These are phyloP conservation scores for Davidsoniella eucalypti DNA, from an alignment of 2,329 filamentous ascomycete genomes.

Conservation along the genomic window DNA sequence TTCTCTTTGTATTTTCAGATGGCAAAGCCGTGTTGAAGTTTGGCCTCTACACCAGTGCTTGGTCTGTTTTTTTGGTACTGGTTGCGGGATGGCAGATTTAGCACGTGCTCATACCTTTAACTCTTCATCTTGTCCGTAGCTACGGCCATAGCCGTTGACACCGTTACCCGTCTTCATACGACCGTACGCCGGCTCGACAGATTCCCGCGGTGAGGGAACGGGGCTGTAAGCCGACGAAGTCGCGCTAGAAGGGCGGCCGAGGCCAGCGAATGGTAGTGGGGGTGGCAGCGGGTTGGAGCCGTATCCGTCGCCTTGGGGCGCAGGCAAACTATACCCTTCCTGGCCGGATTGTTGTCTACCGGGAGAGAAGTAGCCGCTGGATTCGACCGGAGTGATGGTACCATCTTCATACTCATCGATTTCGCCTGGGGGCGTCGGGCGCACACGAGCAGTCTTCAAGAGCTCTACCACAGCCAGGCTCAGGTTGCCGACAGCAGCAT, in stretches of 20 bases:
- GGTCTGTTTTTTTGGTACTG: not conserved
- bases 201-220: slow-evolving; percentile 49
- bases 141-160: slow-evolving; percentile 8
- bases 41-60: no score
- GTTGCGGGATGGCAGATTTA: no score
- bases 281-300: slow-evolving; percentile 23
- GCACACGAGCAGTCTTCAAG: slow-evolving; percentile 68
- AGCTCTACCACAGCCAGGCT: slow-evolving; percentile 76
- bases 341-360: slow-evolving; percentile 20
- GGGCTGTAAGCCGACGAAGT: slow-evolving; percentile 64
- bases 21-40: not conserved
- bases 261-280: slow-evolving; percentile 40
- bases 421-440: slow-evolving; percentile 56
- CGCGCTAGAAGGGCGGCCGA: slow-evolving; percentile 42
- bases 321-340: slow-evolving; percentile 8
- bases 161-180: slow-evolving; percentile 8
- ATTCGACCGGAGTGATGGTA: slow-evolving; percentile 47
- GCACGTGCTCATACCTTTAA: slow-evolving; percentile 11
- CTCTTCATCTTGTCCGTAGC: slow-evolving; percentile 11
- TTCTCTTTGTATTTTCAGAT: not conserved
- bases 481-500: slow-evolving; percentile 83
- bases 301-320: slow-evolving; percentile 3
- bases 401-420: slow-evolving; percentile 64
- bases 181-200: slow-evolving; percentile 22
- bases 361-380: slow-evolving; percentile 51